Base-by-base conservation (phyloP, 768 basidiomycete genomes). In the Chalciporus piperatus region DNA sequence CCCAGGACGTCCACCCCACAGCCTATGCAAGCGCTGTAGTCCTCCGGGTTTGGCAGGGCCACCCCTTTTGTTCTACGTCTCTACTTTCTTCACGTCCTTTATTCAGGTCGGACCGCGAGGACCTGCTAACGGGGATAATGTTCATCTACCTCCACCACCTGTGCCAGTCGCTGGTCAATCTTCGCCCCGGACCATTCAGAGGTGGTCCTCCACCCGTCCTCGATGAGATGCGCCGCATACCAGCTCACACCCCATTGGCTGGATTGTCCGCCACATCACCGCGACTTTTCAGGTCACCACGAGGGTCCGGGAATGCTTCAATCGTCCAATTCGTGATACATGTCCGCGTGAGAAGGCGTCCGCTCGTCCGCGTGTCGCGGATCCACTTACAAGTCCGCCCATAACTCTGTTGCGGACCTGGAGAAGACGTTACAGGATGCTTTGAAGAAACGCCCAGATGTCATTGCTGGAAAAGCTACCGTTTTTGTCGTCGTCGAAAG, bases 1-100 rank as follows among this genome's bases (percentile, higher is more conserved):
- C 95, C 6, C 90, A 95, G 59, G 95, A 98, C 60, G 95, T 98
- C 0, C 95, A 98, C 62, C 95, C 95, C 1, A 96, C 92, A 3
- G 92, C 92, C 5, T 98, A 97, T 60, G 89, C 91, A 0, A 88
- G 83, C 54, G 79, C 85, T 1, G 81, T 86, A 20, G 80, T 85
- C 86, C 89, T 23, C 81, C 82, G 1, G 82, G 84, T 7, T 72
- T 90, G 13, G 74, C 74, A 8, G 88, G 88, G 0, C 86, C 85
- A 0, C 84, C 85, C 19, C 74, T 89, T 19, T 69, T 87, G 46
- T 59, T 72, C 67, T 0, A 68, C 71, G 1, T 66, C 60, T 1
- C 17, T 47, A 3, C 4, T 6, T 1, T 33, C 19, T 9, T 45
- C 61, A 5, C 69, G 73, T 1, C 80, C 83, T 7, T 65, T 80